Conservation (phyloP, 495 filamentous ascomycete genomes). For the Glonium stellatum region DNA sequence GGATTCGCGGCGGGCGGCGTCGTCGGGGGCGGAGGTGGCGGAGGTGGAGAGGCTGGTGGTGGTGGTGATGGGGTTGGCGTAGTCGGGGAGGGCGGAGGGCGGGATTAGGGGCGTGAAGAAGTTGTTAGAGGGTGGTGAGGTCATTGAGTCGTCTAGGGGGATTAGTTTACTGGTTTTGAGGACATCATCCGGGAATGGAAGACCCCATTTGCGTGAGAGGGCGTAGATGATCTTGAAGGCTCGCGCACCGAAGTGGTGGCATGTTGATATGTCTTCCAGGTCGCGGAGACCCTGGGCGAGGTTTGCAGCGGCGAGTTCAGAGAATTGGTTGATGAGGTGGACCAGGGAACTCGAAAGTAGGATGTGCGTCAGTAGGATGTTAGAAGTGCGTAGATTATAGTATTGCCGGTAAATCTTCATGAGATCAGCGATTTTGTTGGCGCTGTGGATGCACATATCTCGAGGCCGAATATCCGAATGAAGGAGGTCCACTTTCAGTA, state of each 20-base stretch:
- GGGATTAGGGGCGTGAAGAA: not conserved
- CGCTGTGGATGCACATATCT: conserved; percentile 54
- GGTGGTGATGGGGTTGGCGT: not conserved
- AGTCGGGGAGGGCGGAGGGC: not conserved
- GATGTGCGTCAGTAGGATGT: conserved; percentile 53
- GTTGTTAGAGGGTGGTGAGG: conserved; percentile 5
- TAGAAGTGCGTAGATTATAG: conserved; percentile 52
- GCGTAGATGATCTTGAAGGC: conserved; percentile 51
- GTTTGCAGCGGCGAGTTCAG: conserved; percentile 8
- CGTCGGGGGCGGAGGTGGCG: not conserved
- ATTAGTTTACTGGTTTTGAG: conserved; percentile 12
- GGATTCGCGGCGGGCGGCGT: conserved; percentile 7
- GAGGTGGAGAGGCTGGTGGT: not conserved
- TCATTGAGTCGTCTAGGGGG: not conserved
- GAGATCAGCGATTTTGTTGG: conserved; percentile 54
- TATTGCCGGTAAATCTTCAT: conserved; percentile 51
- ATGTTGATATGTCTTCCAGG: conserved; percentile 50
- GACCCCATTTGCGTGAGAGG: conserved; percentile 51
- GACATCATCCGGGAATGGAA: conserved; percentile 33
- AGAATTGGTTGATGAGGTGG: conserved; percentile 42
- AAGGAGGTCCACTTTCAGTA: conserved; percentile 54
- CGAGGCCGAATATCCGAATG: conserved; percentile 53
- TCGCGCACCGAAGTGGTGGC: conserved; percentile 53
- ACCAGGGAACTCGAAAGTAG: conserved; percentile 52
- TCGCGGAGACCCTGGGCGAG: conserved; percentile 39